Conservation (phyloP, 805 yeast species). For the Lachancea dasiensis region DNA sequence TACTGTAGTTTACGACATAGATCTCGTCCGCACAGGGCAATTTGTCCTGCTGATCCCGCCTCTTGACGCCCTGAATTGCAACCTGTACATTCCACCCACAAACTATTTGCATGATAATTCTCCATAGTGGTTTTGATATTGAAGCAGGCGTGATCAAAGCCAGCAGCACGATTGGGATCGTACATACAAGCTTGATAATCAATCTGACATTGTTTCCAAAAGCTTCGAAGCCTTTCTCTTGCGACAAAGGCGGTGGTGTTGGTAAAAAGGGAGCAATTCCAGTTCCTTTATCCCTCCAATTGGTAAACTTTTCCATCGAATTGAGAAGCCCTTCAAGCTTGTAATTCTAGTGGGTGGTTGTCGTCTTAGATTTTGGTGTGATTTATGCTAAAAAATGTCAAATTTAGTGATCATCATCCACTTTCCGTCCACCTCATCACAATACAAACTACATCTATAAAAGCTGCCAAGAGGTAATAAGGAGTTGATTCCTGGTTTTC, state of each 20-base stretch:
- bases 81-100: conserved; percentile 32
- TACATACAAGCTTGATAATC: conserved; percentile 15
- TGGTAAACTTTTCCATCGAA: conserved; percentile 79
- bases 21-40: conserved; percentile 37
- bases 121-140: conserved; percentile 11
- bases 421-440: too few relatives aligned
- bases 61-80: conserved; percentile 40
- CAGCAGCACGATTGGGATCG: conserved; percentile 17
- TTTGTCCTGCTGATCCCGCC: conserved; percentile 18
- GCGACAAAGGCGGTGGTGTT: conserved; percentile 22
- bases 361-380: too few relatives aligned
- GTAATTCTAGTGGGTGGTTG: too few relatives aligned
- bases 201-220: conserved; percentile 5
- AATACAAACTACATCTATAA: too few relatives aligned
- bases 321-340: not conserved
- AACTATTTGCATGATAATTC: conserved; percentile 30
- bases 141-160: conserved; percentile 5
- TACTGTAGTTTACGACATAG: conserved; percentile 43
- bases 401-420: too few relatives aligned
- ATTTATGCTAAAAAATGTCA: too few relatives aligned
- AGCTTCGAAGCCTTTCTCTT: conserved; percentile 10
- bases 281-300: conserved; percentile 84
- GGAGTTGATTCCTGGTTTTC: too few relatives aligned
- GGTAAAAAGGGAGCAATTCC: conserved; percentile 92
- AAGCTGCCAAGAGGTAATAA: too few relatives aligned